Conservation (phyloP, 345 rosid genomes). For the Carallia pectinifolia region DNA sequence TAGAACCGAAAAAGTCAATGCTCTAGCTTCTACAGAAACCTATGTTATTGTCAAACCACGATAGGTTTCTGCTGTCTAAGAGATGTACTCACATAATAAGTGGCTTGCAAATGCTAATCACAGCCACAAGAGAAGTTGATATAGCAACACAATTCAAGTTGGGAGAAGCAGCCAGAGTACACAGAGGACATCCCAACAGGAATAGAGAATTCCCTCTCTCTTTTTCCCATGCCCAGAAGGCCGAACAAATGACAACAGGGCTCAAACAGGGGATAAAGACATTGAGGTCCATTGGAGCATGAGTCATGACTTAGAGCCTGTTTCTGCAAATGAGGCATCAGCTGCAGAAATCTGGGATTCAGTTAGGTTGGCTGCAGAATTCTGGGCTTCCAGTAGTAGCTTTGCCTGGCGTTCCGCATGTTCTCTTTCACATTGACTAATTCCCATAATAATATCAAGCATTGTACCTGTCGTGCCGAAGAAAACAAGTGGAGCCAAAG, state of each 20-base stretch:
- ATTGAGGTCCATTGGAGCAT: neutral
- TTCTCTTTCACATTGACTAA: conserved; percentile 89
- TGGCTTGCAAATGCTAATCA: neutral
- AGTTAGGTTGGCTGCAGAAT: conserved; percentile 30
- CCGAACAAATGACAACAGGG: neutral
- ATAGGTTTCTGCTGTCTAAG: neutral
- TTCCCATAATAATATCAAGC: conserved; percentile 89
- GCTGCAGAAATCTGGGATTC: conserved; percentile 56
- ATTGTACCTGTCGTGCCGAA: conserved; percentile 96
- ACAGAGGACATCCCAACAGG: neutral
- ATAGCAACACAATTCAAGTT: neutral
- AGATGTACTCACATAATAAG: neutral
- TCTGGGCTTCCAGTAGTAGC: conserved; percentile 64
- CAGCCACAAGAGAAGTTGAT: neutral
- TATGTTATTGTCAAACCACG: neutral
- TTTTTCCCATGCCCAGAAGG: neutral
- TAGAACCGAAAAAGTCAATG: neutral
- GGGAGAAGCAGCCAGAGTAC: neutral
- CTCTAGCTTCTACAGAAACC: neutral
- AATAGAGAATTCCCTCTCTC: neutral
- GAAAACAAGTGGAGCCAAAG: conserved; percentile 85
- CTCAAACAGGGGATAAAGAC: neutral
- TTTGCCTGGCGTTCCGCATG: conserved; percentile 93
- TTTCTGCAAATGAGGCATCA: conserved; percentile 22
- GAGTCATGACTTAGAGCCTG: conserved; percentile 14